phyloP scores from a whole-genome alignment of 306 rosid species.

The Fragaria vesca region DNA sequence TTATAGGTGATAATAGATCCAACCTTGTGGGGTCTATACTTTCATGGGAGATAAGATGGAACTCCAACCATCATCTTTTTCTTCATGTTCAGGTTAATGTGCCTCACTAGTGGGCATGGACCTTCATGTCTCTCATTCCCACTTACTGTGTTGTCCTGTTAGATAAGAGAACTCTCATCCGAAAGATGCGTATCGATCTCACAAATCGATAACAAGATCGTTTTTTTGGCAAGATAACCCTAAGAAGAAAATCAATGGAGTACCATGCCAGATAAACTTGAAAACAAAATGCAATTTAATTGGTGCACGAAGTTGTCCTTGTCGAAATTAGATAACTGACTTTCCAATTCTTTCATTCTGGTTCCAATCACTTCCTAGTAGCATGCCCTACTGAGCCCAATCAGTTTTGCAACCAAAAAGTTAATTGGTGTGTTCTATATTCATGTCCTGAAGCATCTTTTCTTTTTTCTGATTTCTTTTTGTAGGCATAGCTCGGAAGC shows the following conservation, averaged over 20 bases:
- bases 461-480: neutral
- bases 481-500: constrained; percentile 49
- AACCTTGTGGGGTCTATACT: constrained; percentile 41
- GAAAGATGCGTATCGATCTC: neutral
- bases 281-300: neutral
- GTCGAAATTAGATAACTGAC: neutral
- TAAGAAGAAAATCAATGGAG: neutral
- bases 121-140: neutral
- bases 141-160: neutral
- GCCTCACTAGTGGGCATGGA: neutral
- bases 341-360: neutral
- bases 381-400: neutral
- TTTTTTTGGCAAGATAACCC: neutral
- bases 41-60: constrained; percentile 25
- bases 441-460: neutral
- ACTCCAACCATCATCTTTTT: constrained; percentile 41
- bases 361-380: neutral
- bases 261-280: neutral
- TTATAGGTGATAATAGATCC: constrained; percentile 27
- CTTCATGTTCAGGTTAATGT: neutral
- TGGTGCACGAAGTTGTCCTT: neutral
- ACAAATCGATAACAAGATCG: neutral
- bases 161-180: neutral
- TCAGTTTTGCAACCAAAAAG: neutral
- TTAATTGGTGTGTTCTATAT: neutral